Base-by-base conservation (phyloP, 2,329 filamentous ascomycete species). In the Amauroascus verrucosus region DNA sequence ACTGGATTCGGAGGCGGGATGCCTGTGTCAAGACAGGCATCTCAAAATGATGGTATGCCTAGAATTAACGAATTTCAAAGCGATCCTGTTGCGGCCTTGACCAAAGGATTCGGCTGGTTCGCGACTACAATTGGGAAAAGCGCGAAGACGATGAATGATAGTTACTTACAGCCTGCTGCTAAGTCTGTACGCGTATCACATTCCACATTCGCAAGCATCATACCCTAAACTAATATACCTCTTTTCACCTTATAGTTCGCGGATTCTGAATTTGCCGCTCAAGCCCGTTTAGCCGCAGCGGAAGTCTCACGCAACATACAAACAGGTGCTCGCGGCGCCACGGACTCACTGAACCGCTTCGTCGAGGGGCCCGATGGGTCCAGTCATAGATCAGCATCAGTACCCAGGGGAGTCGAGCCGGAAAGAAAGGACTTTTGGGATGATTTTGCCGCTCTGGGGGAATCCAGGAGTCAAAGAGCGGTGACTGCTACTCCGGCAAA, bases 101-200 rank as follows among this genome's bases (percentile, higher is more conserved):
- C 83, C 26, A 96, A 95, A 71, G 87, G 91, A 0, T 94, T 97
- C 63, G 91, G 91, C 7, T 97, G 93, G 89, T 88, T 97, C 64
- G 81, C 88, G 16, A 85, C 82, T 32, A 89, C 88, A 11, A 88
- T 97, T 40, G 83, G 83, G 24, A 95, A 93, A 76, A 86, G 87
- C 59, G 93, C 90, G 35, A 94, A 95, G 75, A 87, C 82, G 14
- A 85, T 96, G 22, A 95, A 96, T 67, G 85, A 93, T 60, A 82
- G 85, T 32, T 96, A 88, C 72, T 88, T 98, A 51, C 89, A 95
- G 71, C 93, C 93, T 8, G 93, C 89, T 26, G 88, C 93, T 57
- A 86, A 88, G 65, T 86, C 89, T 80, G 86, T 89, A 76, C 57
- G 77, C 62, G 33, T 18, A 38, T 18, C n/a, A n/a, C n/a, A n/a